Percentiles rank a stretch among this genome's conserved stretches.
Evolutionary conservation across 2,329 filamentous ascomycete genomes (phyloP).

Genomic region (Pseudogymnoascus sp.): DNA sequence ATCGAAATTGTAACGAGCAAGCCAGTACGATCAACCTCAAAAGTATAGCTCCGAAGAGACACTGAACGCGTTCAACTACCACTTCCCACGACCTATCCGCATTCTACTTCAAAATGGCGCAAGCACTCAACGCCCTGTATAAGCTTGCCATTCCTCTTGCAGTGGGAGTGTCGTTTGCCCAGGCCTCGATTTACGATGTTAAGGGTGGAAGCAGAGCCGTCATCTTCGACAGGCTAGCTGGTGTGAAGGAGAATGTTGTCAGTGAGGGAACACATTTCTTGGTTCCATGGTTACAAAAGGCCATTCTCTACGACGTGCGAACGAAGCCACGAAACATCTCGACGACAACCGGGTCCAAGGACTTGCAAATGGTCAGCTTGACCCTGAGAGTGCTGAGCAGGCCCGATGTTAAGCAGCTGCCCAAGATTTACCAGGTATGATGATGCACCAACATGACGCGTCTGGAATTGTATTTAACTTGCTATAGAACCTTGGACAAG

Average conservation of each 20-base stretch:
- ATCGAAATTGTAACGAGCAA: slow-evolving; percentile 22
- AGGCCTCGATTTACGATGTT: slow-evolving; percentile 91
- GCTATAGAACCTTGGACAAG: slow-evolving; percentile 82
- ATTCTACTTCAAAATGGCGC: slow-evolving; percentile 32
- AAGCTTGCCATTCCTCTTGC: slow-evolving; percentile 64
- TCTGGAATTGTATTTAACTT: not conserved
- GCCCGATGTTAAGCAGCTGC: slow-evolving; percentile 83
- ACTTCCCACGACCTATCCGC: not conserved
- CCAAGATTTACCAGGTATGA: slow-evolving; percentile 94
- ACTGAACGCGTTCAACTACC: slow-evolving; percentile 9
- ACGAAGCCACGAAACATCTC: slow-evolving; percentile 96
- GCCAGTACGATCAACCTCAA: slow-evolving; percentile 12
- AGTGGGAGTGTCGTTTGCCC: slow-evolving; percentile 56
- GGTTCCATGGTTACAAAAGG: slow-evolving; percentile 88
- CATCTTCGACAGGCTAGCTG: slow-evolving; percentile 89
- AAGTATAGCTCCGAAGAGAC: slow-evolving; percentile 7
- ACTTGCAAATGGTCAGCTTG: slow-evolving; percentile 99
- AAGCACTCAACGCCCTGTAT: slow-evolving; percentile 53
- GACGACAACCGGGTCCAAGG: slow-evolving; percentile 96
- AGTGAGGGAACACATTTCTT: slow-evolving; percentile 98
- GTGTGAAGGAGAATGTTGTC: slow-evolving; percentile 85
- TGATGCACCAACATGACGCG: not conserved
- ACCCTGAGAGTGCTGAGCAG: slow-evolving; percentile 91
- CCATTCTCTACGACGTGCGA: slow-evolving; percentile 91
- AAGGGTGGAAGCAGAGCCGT: slow-evolving; percentile 89